A percentile compares a stretch with the other conserved stretches of the same genome.
phyloP scores from a whole-genome alignment of 805 yeast species.

The Starmerella kuoi region DNA sequence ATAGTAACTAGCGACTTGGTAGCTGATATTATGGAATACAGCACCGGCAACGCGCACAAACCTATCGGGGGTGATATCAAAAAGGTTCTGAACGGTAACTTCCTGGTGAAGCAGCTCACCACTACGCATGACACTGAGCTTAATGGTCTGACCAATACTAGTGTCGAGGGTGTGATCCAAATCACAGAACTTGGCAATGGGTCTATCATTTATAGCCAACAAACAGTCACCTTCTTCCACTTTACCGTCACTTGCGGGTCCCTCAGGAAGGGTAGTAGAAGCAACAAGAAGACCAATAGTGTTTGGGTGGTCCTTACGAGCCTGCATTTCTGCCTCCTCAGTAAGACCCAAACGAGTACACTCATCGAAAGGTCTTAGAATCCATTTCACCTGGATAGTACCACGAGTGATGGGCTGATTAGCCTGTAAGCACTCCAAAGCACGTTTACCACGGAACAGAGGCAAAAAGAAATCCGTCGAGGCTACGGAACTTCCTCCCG shows the following conservation, averaged over 20 bases:
- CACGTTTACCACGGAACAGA: constrained; percentile 68
- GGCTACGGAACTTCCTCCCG: constrained; percentile 85
- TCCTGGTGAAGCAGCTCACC: constrained; percentile 43
- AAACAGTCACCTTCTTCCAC: constrained; percentile 80
- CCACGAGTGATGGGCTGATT: constrained; percentile 62
- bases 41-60: constrained; percentile 80
- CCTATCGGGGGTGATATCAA: constrained; percentile 68
- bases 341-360: constrained; percentile 79
- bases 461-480: constrained; percentile 91
- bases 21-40: constrained; percentile 70
- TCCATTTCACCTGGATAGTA: constrained; percentile 85
- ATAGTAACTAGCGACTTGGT: constrained; percentile 76
- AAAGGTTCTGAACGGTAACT: constrained; percentile 61
- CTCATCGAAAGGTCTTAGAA: constrained; percentile 75
- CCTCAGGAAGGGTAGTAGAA: constrained; percentile 66
- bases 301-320: constrained; percentile 58
- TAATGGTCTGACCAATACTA: constrained; percentile 47
- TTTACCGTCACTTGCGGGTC: constrained; percentile 49
- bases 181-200: constrained; percentile 56
- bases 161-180: constrained; percentile 77
- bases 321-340: constrained; percentile 54
- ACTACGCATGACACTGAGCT: constrained; percentile 57
- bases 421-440: constrained; percentile 59
- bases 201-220: constrained; percentile 54
- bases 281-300: constrained; percentile 75